phyloP scores from a whole-genome alignment of 1,284 basidiomycete genomes.

The Trametes hirsuta region DNA sequence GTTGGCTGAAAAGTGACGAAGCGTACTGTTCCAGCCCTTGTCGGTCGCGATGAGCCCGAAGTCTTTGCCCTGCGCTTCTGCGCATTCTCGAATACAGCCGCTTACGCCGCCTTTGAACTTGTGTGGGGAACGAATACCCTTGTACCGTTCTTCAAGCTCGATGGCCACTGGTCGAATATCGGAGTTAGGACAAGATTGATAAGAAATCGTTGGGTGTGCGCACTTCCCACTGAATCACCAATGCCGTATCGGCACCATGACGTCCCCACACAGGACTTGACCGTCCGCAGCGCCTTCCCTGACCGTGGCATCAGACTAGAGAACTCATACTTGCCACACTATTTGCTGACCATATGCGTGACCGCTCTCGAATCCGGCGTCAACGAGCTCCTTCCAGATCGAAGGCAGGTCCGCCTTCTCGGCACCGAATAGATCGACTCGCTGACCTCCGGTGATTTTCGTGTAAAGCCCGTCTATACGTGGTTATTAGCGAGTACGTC shows the following conservation, averaged over 20 bases:
- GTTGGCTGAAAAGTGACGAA: no score
- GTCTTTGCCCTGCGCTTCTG: constrained; percentile 78
- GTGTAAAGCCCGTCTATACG: constrained; percentile 59
- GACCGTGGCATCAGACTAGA: not conserved
- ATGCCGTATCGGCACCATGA: constrained; percentile 79
- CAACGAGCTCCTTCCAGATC: constrained; percentile 73
- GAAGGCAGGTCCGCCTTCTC: constrained; percentile 75
- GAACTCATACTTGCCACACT: not conserved
- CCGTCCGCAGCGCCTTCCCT: constrained; percentile 57
- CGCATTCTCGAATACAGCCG: constrained; percentile 76
- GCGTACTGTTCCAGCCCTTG: constrained; percentile 67
- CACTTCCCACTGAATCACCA: constrained; percentile 72
- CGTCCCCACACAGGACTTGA: constrained; percentile 62
- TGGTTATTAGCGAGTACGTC: not conserved
- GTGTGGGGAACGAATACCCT: constrained; percentile 73
- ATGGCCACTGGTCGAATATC: constrained; percentile 51
- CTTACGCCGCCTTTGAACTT: constrained; percentile 83
- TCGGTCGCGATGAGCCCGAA: constrained; percentile 81
- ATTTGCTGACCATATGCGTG: constrained; percentile 73
- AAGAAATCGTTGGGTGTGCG: constrained; percentile 2
- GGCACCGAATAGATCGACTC: constrained; percentile 78
- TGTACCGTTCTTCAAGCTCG: constrained; percentile 75
- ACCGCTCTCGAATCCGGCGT: constrained; percentile 76
- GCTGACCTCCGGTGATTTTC: constrained; percentile 68
- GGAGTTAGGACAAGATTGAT: not conserved